These are phyloP conservation scores for Barnettozyma botsteinii DNA, from an alignment of 805 yeast genomes.

Conservation along the genomic window DNA sequence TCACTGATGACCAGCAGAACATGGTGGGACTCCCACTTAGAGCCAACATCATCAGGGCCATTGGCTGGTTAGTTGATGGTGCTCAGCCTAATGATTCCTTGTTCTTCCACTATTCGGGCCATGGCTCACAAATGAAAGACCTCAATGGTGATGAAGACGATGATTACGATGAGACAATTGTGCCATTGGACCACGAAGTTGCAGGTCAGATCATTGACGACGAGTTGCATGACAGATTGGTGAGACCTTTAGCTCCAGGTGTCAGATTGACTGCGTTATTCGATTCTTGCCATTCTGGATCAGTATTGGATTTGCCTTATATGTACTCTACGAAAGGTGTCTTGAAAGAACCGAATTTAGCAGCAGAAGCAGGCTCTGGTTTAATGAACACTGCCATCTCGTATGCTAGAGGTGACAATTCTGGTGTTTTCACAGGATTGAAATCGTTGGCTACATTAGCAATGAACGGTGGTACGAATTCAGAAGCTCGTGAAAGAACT, in stretches of 20 bases:
- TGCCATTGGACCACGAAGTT: slow-evolving; percentile 65
- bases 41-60: slow-evolving; percentile 67
- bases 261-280: slow-evolving; percentile 73
- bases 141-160: slow-evolving; percentile 69
- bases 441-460: slow-evolving; percentile 37
- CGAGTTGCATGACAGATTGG: slow-evolving; percentile 65
- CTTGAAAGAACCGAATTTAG: slow-evolving; percentile 71
- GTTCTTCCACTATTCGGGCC: slow-evolving; percentile 83
- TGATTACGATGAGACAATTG: slow-evolving; percentile 66
- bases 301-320: slow-evolving; percentile 75
- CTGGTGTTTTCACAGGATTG: slow-evolving; percentile 38
- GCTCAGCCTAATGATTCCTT: slow-evolving; percentile 75
- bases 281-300: slow-evolving; percentile 85
- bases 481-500: slow-evolving; percentile 35
- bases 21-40: slow-evolving; percentile 54
- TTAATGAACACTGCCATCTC: slow-evolving; percentile 53
- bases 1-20: slow-evolving; percentile 51
- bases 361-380: slow-evolving; percentile 69
- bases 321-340: slow-evolving; percentile 80
- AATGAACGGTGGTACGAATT: slow-evolving; percentile 33
- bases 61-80: slow-evolving; percentile 72
- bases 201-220: slow-evolving; percentile 72
- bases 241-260: slow-evolving; percentile 63
- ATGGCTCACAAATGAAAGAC: slow-evolving; percentile 73
- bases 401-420: slow-evolving; percentile 53